phyloP scores from a whole-genome alignment of 1,284 basidiomycete genomes.

The Erythrobasidium hasegawianum region DNA sequence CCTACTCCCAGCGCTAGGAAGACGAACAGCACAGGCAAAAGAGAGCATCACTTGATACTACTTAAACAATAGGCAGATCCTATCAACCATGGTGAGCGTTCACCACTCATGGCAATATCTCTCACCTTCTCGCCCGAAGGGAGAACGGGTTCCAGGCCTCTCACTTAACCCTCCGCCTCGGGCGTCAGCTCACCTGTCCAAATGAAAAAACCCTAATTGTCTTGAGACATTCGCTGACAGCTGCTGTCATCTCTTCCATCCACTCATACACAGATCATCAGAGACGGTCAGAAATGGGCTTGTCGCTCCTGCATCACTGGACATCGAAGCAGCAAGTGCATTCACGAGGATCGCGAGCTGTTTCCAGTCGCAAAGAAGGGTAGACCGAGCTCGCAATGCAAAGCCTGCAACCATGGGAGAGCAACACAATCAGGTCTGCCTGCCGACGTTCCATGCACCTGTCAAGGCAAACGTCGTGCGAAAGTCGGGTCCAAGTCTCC shows the following conservation, averaged over 20 bases:
- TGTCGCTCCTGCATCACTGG: conserved; percentile 33
- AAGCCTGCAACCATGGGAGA: conserved; percentile 21
- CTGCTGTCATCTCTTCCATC: not conserved
- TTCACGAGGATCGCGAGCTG: conserved; percentile 27
- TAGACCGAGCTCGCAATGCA: conserved; percentile 31
- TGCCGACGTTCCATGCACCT: not conserved
- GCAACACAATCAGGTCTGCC: not conserved
- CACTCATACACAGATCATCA: conserved; percentile 15
- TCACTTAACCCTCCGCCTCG: not conserved
- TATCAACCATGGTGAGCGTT: no score
- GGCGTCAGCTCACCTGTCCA: no score
- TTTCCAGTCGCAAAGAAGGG: conserved; percentile 35
- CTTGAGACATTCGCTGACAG: not conserved
- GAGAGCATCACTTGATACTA: no score
- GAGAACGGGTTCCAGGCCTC: no score
- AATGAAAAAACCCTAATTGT: conserved; percentile 1
- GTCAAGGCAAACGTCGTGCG: not conserved
- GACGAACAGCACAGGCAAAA: no score
- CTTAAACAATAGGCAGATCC: no score
- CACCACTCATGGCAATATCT: no score
- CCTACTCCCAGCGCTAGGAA: no score
- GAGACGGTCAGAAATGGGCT: conserved; percentile 24
- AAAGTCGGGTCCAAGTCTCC: not conserved
- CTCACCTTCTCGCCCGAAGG: no score
- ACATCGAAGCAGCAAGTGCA: conserved; percentile 33